Conservation (phyloP, 129 eudicot genomes). For the Chrysanthemum seticuspe region DNA sequence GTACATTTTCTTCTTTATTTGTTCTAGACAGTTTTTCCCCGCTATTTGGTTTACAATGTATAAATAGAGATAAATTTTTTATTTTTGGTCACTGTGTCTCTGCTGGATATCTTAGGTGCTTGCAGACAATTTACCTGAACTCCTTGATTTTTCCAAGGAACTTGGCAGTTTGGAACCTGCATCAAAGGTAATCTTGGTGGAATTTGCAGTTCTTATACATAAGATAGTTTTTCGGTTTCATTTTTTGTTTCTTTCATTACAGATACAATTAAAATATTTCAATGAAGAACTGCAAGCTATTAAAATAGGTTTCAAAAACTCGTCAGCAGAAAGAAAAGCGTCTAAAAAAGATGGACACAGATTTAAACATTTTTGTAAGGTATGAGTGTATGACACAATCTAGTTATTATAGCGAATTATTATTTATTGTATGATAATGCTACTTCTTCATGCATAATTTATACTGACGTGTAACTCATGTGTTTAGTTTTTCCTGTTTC, state of each 20-base stretch:
- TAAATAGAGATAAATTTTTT: neutral
- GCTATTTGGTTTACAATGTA: neutral
- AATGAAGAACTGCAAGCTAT: conserved; percentile 89
- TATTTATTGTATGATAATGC: neutral
- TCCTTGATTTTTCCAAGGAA: conserved; percentile 84
- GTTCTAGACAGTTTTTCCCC: neutral
- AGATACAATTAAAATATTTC: conserved; percentile 71
- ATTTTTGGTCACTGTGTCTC: conserved; percentile 4
- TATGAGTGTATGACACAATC: neutral
- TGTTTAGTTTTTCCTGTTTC: conserved; percentile 20
- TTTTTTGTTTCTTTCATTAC: conserved; percentile 24
- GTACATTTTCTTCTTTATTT: conserved; percentile 37
- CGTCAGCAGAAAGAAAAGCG: conserved; percentile 57
- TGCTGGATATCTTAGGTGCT: conserved; percentile 54
- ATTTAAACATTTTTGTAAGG: conserved; percentile 68
- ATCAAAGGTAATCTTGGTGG: conserved; percentile 59
- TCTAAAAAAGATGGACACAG: conserved; percentile 84
- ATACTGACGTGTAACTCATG: neutral
- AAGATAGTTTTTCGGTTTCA: neutral
- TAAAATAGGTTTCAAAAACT: conserved; percentile 74
- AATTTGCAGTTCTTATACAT: neutral
- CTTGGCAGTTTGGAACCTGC: conserved; percentile 84
- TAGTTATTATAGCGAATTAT: neutral
- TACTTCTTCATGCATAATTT: neutral
- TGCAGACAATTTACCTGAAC: conserved; percentile 86